phyloP scores from a whole-genome alignment of 306 rosid species.

The Fagus sylvatica region DNA sequence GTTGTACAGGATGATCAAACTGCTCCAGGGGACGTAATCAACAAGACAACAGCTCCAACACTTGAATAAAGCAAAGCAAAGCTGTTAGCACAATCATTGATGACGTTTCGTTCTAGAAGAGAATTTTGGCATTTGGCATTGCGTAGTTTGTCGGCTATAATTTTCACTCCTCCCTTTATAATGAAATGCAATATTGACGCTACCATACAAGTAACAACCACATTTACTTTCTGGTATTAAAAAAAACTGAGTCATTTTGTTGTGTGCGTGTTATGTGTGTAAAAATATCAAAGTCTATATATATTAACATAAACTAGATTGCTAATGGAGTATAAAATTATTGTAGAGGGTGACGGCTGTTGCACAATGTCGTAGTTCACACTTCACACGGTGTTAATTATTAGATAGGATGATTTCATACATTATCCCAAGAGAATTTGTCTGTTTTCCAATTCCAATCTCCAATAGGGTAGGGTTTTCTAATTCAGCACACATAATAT shows the following conservation, averaged over 20 bases:
- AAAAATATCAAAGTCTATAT: background rate
- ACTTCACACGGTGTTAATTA: background rate
- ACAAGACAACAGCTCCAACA: background rate
- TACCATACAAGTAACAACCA: too few relatives aligned
- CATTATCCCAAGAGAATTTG: background rate
- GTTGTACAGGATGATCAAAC: background rate
- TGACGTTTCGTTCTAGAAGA: slow-evolving; percentile 37
- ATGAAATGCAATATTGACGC: background rate
- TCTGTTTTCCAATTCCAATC: background rate
- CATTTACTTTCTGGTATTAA: background rate
- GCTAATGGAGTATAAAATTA: background rate
- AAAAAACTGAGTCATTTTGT: background rate
- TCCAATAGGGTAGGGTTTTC: background rate
- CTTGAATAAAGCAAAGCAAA: background rate
- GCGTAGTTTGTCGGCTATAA: slow-evolving; percentile 18
- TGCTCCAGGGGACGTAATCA: background rate
- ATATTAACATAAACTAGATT: background rate
- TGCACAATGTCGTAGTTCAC: slow-evolving; percentile 10
- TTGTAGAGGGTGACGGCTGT: background rate
- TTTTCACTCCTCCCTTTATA: background rate
- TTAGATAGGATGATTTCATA: slow-evolving; percentile 13
- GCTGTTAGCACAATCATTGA: slow-evolving; percentile 11
- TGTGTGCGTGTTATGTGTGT: background rate
- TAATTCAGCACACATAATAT: background rate
- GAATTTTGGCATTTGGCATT: background rate